Percentiles rank a stretch among this genome's conserved stretches.
phyloP scores from a whole-genome alignment of 768 basidiomycete genomes.

The Leccinum incarnatum region DNA sequence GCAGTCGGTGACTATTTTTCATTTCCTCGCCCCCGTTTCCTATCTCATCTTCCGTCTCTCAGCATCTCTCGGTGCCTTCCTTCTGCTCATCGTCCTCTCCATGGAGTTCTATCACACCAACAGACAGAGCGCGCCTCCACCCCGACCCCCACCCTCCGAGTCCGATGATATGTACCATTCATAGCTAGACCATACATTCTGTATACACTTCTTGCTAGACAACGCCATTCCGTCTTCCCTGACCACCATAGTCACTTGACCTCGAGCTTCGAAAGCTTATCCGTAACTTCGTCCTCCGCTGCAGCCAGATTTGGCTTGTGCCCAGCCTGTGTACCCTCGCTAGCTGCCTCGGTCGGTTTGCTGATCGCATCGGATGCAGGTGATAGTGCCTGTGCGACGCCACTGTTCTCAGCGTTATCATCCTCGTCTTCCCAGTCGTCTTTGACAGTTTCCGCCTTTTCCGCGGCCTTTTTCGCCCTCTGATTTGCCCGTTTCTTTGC shows the following conservation, averaged over 20 bases:
- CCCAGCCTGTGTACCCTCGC: slow-evolving; percentile 22
- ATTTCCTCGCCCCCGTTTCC: background rate
- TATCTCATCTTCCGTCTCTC: slow-evolving; percentile 4
- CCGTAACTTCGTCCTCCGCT: slow-evolving; percentile 38
- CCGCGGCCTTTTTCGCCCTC: slow-evolving; percentile 61
- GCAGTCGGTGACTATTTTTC: slow-evolving; percentile 59
- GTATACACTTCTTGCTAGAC: background rate
- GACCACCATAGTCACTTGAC: slow-evolving; percentile 40
- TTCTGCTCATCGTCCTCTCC: slow-evolving; percentile 63
- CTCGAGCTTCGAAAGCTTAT: slow-evolving; percentile 55
- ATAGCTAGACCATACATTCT: slow-evolving; percentile 16
- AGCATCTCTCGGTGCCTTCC: slow-evolving; percentile 65
- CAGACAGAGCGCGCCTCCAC: slow-evolving; percentile 25
- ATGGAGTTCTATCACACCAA: slow-evolving; percentile 61
- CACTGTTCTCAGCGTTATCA: slow-evolving; percentile 36
- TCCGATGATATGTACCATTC: slow-evolving; percentile 13
- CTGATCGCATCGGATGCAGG: slow-evolving; percentile 10
- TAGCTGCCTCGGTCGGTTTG: background rate
- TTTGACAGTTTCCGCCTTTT: slow-evolving; percentile 55
- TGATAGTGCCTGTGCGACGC: slow-evolving; percentile 6
- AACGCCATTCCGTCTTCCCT: no score
- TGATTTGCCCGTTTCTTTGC: slow-evolving; percentile 81
- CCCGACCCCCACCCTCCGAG: background rate
- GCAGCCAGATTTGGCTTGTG: slow-evolving; percentile 23
- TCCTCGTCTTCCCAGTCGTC: slow-evolving; percentile 82